These are phyloP conservation scores for Lactarius tabidus DNA, from an alignment of 768 basidiomycete species.

Conservation along the genomic window DNA sequence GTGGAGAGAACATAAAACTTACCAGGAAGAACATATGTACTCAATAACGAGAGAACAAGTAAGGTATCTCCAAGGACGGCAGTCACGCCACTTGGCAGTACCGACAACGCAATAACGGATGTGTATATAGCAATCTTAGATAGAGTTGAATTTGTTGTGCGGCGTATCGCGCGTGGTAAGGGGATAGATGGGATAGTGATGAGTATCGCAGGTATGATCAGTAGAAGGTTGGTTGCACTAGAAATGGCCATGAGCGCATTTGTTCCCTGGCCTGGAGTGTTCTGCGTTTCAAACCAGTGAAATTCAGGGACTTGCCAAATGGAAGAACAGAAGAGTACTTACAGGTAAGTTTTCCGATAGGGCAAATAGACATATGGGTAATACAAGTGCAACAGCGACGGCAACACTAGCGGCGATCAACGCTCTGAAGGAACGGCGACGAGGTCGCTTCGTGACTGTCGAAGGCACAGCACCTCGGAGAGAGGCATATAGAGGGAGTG, in stretches of 20 bases:
- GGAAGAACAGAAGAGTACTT: conserved; percentile 26
- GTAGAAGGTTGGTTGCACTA: conserved; percentile 48
- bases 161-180: conserved; percentile 42
- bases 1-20: conserved; percentile 17
- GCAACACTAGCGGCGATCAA: conserved; percentile 50
- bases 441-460: conserved; percentile 40
- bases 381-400: conserved; percentile 45
- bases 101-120: conserved; percentile 42
- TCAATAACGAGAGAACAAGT: conserved; percentile 48
- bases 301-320: conserved; percentile 4
- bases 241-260: conserved; percentile 41
- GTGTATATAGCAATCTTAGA: conserved; percentile 43
- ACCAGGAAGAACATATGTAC: conserved; percentile 65
- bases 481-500: conserved; percentile 62
- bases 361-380: conserved; percentile 56
- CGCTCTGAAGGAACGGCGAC: conserved; percentile 53
- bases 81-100: conserved; percentile 41
- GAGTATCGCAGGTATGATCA: conserved; percentile 57
- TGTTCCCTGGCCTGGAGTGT: conserved; percentile 29
- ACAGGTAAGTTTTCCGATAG: conserved; percentile 43
- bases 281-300: conserved; percentile 28
- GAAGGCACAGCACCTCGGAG: conserved; percentile 44
- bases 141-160: conserved; percentile 40
- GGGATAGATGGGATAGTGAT: conserved; percentile 53
- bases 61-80: conserved; percentile 45